A percentile compares a stretch with the other conserved stretches of the same genome.
Evolutionary conservation across 805 yeast species (phyloP).

Genomic region (Candida multigemmis): DNA sequence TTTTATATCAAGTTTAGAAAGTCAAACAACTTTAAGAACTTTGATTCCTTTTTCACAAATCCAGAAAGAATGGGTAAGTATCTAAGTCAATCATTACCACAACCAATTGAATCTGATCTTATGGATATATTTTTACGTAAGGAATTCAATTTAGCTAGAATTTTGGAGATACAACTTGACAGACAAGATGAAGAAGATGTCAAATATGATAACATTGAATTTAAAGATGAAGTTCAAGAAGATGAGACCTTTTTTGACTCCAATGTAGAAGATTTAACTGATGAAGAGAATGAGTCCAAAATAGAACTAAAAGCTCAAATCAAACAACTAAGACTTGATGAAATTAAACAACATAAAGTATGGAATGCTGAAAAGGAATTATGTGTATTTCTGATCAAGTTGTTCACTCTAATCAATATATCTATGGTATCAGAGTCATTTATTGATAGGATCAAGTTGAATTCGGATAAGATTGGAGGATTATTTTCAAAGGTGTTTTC

Average conservation of each 20-base stretch:
- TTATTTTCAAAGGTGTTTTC: conserved; percentile 14
- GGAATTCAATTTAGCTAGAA: conserved; percentile 37
- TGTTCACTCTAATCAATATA: conserved; percentile 23
- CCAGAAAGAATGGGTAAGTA: conserved; percentile 9
- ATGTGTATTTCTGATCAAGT: conserved; percentile 31
- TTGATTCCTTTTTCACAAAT: conserved; percentile 22
- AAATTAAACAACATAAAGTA: conserved; percentile 4
- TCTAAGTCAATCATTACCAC: conserved; percentile 14
- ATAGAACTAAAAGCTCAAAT: conserved; percentile 1
- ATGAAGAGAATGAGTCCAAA: conserved; percentile 1
- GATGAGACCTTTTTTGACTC: too few species aligned
- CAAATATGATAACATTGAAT: conserved; percentile 3
- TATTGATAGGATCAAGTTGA: conserved; percentile 25
- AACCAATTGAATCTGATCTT: conserved; percentile 19
- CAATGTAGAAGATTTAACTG: too few species aligned
- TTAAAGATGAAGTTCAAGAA: conserved; percentile 5
- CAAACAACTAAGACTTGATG: conserved; percentile 1
- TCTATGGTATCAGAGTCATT: conserved; percentile 18
- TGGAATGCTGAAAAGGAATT: conserved; percentile 34
- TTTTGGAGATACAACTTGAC: conserved; percentile 31
- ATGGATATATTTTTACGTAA: conserved; percentile 36
- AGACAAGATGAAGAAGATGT: conserved; percentile 47
- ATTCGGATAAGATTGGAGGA: conserved; percentile 25
- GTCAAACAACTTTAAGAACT: conserved; percentile 18
- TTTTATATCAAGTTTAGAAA: conserved; percentile 20